These are phyloP conservation scores for Claviceps paspali DNA, from an alignment of 2,329 filamentous ascomycete genomes.

Conservation along the genomic window DNA sequence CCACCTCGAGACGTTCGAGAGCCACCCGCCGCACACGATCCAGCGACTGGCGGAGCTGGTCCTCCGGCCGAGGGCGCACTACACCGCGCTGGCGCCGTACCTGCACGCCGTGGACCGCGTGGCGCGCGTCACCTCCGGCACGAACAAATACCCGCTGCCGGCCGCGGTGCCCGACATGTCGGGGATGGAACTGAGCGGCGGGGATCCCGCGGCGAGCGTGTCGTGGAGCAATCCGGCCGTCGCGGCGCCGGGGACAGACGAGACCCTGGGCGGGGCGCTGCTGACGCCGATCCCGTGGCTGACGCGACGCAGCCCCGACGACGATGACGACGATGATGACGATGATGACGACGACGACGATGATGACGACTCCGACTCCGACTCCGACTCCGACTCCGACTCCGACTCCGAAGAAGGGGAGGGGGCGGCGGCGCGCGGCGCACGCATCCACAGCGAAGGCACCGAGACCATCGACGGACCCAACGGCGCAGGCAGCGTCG, in stretches of 20 bases:
- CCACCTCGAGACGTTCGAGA: constrained; percentile 53
- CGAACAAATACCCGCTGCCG: constrained; percentile 70
- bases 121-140: constrained; percentile 72
- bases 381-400: constrained; percentile 6
- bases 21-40: constrained; percentile 76
- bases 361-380: constrained; percentile 8
- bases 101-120: constrained; percentile 84
- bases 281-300: constrained; percentile 94
- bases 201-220: constrained; percentile 25
- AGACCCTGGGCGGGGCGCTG: constrained; percentile 76
- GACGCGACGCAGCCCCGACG: constrained; percentile 21
- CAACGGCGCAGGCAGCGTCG: constrained; percentile 62
- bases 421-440: constrained; percentile 12
- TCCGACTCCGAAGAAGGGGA: background rate
- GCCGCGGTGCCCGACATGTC: constrained; percentile 45
- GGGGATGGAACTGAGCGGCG: constrained; percentile 46
- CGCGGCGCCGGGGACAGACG: constrained; percentile 58
- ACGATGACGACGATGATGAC: constrained; percentile 9
- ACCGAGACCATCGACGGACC: constrained; percentile 71
- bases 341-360: constrained; percentile 8
- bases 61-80: constrained; percentile 60
- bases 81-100: constrained; percentile 68
- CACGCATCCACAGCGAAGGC: constrained; percentile 49
- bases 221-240: constrained; percentile 33
- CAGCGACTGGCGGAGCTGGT: constrained; percentile 85